Conservation (phyloP, 2,329 filamentous ascomycete species). For the Diaporthe eres region DNA sequence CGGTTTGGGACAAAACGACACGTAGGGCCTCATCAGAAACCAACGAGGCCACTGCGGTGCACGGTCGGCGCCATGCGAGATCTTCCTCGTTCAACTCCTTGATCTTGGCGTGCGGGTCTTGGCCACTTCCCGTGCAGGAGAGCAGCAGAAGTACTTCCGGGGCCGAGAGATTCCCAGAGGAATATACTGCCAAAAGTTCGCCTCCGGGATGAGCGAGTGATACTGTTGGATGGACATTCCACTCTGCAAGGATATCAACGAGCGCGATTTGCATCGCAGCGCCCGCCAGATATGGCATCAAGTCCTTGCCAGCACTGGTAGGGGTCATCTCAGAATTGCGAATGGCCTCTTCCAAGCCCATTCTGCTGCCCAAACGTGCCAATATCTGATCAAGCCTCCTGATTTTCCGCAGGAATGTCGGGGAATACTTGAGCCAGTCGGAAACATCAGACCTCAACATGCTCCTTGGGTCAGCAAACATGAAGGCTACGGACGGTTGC, state of each 20-base stretch:
- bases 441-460: not conserved
- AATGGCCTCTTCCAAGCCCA: not conserved
- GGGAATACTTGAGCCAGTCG: not conserved
- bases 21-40: not conserved
- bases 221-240: not conserved
- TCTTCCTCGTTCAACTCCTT: not conserved
- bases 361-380: not conserved
- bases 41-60: not conserved
- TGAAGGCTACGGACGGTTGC: not conserved
- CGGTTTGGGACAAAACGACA: not conserved
- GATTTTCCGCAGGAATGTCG: not conserved
- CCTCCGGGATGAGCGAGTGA: not conserved
- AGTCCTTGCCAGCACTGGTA: not conserved
- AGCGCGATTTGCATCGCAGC: not conserved
- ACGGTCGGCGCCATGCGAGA: not conserved
- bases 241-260: not conserved
- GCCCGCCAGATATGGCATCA: not conserved
- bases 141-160: not conserved
- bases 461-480: not conserved
- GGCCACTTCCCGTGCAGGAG: not conserved
- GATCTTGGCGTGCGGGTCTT: not conserved
- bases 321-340: not conserved
- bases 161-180: not conserved
- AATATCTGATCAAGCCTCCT: not conserved
- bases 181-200: not conserved